Evolutionary conservation across 805 yeast genomes (phyloP).

Genomic region (Lipomyces chichibuensis): DNA sequence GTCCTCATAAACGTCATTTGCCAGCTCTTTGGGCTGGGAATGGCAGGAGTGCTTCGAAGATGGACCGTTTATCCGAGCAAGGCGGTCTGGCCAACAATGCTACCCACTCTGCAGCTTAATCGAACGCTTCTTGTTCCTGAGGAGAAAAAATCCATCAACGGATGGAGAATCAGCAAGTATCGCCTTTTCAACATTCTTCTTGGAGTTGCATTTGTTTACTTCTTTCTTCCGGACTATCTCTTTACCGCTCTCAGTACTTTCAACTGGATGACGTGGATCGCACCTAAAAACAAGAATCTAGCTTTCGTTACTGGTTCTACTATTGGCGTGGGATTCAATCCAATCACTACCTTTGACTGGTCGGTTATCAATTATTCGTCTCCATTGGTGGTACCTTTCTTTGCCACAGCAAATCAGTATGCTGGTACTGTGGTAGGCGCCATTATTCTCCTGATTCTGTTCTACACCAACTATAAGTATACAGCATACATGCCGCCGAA

Average conservation of each 20-base stretch:
- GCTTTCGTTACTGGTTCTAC: conserved; percentile 69
- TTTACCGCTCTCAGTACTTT: conserved; percentile 64
- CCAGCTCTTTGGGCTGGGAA: conserved; percentile 66
- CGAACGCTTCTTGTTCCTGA: conserved; percentile 27
- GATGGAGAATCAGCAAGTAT: conserved; percentile 62
- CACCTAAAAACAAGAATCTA: conserved; percentile 56
- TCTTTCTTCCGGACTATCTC: conserved; percentile 65
- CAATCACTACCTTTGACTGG: conserved; percentile 72
- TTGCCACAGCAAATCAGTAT: conserved; percentile 49
- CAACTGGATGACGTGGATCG: conserved; percentile 66
- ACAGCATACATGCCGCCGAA: conserved; percentile 50
- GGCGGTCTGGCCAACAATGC: conserved; percentile 66
- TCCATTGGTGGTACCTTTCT: conserved; percentile 47
- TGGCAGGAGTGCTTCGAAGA: conserved; percentile 66
- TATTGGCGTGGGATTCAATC: conserved; percentile 66
- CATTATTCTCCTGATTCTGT: conserved; percentile 55
- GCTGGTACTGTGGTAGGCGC: conserved; percentile 53
- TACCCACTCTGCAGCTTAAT: conserved; percentile 53
- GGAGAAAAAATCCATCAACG: conserved; percentile 49
- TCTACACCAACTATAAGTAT: conserved; percentile 55
- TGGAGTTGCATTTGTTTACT: conserved; percentile 51
- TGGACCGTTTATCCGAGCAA: conserved; percentile 59
- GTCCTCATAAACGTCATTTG: conserved; percentile 56
- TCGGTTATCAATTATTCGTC: conserved; percentile 48
- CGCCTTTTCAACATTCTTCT: conserved; percentile 53